These are phyloP conservation scores for Verticillium klebahnii DNA, from an alignment of 2,329 filamentous ascomycete genomes.

Conservation along the genomic window DNA sequence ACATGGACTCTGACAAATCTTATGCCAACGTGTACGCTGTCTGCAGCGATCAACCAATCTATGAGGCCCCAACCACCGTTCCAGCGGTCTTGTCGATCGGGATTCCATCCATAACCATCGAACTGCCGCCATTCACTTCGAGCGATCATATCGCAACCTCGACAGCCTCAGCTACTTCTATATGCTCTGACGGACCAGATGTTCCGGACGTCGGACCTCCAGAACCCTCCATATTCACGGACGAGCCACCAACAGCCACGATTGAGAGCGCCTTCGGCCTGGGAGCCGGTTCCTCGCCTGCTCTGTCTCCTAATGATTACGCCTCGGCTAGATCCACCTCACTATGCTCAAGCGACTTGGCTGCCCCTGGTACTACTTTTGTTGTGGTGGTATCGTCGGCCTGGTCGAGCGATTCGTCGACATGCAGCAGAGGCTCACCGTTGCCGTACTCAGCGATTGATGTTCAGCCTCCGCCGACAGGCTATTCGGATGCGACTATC, in stretches of 20 bases:
- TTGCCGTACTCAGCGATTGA: background rate
- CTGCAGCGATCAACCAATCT: background rate
- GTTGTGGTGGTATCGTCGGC: background rate
- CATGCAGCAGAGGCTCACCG: background rate
- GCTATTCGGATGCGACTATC: background rate
- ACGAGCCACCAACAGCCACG: background rate
- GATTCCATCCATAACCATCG: background rate
- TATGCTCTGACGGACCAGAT: background rate
- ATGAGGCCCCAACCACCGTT: background rate
- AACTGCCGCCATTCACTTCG: background rate
- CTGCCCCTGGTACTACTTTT: background rate
- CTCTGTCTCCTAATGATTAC: background rate
- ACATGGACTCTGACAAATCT: conserved; percentile 4
- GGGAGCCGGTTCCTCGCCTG: background rate
- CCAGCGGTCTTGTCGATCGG: background rate
- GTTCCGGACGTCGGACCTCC: background rate
- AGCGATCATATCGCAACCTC: background rate
- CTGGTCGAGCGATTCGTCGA: background rate
- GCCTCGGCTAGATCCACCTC: background rate
- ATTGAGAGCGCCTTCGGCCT: background rate
- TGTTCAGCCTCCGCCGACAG: background rate
- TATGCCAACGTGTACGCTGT: conserved; percentile 4
- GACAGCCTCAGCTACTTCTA: background rate
- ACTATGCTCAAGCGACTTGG: background rate
- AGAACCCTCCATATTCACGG: background rate